phyloP scores from a whole-genome alignment of 306 rosid genomes.

The Mucuna pruriens region DNA sequence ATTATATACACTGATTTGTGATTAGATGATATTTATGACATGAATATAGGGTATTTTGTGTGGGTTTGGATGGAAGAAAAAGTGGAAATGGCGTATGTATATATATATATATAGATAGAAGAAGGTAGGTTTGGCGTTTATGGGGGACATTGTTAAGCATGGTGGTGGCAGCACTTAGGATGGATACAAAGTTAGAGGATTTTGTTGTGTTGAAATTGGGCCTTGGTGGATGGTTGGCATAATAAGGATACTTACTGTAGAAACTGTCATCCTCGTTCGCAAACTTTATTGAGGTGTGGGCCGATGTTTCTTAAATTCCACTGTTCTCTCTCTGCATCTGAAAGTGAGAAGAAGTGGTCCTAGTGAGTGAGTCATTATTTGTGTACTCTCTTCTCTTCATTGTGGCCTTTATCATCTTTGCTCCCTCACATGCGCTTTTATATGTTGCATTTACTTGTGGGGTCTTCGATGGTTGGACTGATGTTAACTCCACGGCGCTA shows the following conservation, averaged over 20 bases:
- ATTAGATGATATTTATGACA: no score
- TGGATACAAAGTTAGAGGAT: not conserved
- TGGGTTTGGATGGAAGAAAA: no score
- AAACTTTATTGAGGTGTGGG: constrained; percentile 68
- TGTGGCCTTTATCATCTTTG: constrained; percentile 51
- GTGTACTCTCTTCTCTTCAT: constrained; percentile 40
- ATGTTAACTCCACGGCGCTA: constrained; percentile 49
- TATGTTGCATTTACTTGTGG: constrained; percentile 75
- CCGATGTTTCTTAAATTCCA: constrained; percentile 72
- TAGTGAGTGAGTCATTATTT: constrained; percentile 27
- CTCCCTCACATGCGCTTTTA: constrained; percentile 61
- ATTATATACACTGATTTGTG: no score
- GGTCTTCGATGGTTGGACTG: constrained; percentile 57
- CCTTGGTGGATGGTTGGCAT: constrained; percentile 14
- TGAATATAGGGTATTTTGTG: no score
- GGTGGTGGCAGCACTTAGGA: constrained; percentile 8
- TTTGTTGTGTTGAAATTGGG: constrained; percentile 24
- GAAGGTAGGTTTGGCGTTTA: constrained; percentile 45
- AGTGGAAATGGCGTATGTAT: no score
- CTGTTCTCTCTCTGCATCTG: constrained; percentile 50
- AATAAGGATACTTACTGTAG: constrained; percentile 45
- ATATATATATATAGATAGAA: no score
- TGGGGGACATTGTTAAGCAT: not conserved
- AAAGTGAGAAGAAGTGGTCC: constrained; percentile 58
- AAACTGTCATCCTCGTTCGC: constrained; percentile 68